Conservation (phyloP, 176 grass and related monocot genomes). For the Puccinellia tenuiflora region DNA sequence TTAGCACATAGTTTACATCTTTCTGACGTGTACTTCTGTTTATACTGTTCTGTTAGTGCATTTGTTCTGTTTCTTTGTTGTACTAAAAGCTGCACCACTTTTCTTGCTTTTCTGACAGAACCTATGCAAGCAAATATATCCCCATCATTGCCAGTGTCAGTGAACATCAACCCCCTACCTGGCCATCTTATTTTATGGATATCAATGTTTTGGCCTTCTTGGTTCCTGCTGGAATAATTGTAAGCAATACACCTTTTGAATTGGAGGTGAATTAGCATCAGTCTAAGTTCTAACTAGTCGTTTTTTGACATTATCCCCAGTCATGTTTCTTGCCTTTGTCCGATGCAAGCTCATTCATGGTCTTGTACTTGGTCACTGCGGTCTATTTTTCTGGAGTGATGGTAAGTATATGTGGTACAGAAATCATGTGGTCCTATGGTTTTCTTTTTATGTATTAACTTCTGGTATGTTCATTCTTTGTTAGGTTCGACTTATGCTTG, state of each 20-base stretch:
- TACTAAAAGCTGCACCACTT: background rate
- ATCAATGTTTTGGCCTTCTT: conserved; percentile 98
- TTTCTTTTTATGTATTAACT: conserved; percentile 12
- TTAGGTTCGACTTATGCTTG: conserved; percentile 99
- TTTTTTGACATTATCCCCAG: conserved; percentile 40
- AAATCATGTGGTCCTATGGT: background rate
- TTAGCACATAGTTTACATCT: conserved; percentile 12
- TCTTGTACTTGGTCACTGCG: conserved; percentile 94
- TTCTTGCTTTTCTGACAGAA: conserved; percentile 53
- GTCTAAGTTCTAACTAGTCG: conserved; percentile 17
- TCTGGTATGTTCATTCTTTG: background rate
- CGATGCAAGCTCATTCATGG: conserved; percentile 93
- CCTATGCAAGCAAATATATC: conserved; percentile 99
- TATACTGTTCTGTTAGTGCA: background rate
- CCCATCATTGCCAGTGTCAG: conserved; percentile 99
- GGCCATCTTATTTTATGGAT: conserved; percentile 99
- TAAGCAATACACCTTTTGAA: conserved; percentile 49
- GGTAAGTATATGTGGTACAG: conserved; percentile 44
- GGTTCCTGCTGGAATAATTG: conserved; percentile 93
- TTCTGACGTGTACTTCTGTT: background rate
- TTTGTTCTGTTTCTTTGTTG: conserved; percentile 14
- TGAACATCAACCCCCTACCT: conserved; percentile 99
- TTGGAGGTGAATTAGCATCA: background rate
- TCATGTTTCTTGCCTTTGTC: conserved; percentile 98
- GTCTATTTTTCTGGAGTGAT: conserved; percentile 99